Percentiles rank a stretch among this genome's conserved stretches.
phyloP scores from a whole-genome alignment of 2,329 filamentous ascomycete species.

The Penicillium sp. region DNA sequence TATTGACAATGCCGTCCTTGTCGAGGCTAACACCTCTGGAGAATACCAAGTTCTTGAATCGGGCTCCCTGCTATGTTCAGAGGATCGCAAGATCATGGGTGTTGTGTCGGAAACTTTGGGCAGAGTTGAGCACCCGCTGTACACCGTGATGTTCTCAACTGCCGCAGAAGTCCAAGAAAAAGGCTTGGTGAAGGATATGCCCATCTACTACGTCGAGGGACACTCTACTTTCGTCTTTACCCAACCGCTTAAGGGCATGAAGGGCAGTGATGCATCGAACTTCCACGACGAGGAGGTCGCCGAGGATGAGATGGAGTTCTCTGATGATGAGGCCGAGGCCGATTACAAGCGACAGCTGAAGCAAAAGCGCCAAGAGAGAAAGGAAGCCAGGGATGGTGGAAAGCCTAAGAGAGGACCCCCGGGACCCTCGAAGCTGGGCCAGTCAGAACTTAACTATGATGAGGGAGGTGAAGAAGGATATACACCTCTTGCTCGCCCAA shows the following conservation, averaged over 20 bases:
- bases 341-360: conserved; percentile 73
- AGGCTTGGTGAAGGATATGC: conserved; percentile 67
- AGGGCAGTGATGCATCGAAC: conserved; percentile 92
- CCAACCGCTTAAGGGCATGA: conserved; percentile 72
- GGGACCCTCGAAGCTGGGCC: conserved; percentile 40
- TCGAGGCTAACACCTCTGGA: conserved; percentile 75
- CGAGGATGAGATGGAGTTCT: conserved; percentile 89
- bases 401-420: conserved; percentile 36
- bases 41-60: conserved; percentile 83
- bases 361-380: conserved; percentile 61
- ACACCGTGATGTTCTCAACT: conserved; percentile 74
- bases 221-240: conserved; percentile 87
- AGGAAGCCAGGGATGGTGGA: conserved; percentile 47
- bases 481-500: conserved; percentile 67
- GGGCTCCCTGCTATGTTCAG: conserved; percentile 78
- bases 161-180: conserved; percentile 66
- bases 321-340: conserved; percentile 91
- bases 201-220: conserved; percentile 75
- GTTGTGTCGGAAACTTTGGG: conserved; percentile 84
- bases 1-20: conserved; percentile 74
- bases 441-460: conserved; percentile 62
- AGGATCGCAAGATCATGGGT: conserved; percentile 74
- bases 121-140: conserved; percentile 80
- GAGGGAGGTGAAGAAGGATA: conserved; percentile 61
- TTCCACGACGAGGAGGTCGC: conserved; percentile 88